Conservation (phyloP, 75 land plant genomes). For the Gnetum montanum region DNA sequence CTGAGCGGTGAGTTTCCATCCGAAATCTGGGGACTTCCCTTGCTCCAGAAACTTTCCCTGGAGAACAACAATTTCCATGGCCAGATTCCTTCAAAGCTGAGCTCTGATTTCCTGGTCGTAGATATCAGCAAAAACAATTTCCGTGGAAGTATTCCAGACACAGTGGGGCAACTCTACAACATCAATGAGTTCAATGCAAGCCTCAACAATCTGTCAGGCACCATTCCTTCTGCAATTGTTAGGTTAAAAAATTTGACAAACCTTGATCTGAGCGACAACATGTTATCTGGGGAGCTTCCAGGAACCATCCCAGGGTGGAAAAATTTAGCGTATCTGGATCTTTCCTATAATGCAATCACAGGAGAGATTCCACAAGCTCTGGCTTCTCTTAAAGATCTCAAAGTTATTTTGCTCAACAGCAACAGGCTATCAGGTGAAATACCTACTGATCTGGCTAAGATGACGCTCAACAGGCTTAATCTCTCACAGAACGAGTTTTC, state of each 20-base stretch:
- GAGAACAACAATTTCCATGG: slow-evolving; percentile 42
- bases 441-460: slow-evolving; percentile 37
- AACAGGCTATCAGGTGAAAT: slow-evolving; percentile 48
- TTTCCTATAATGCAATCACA: slow-evolving; percentile 24
- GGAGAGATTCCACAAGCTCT: slow-evolving; percentile 36
- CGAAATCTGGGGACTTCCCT: slow-evolving; percentile 53
- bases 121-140: slow-evolving; percentile 7
- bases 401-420: slow-evolving; percentile 45
- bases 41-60: slow-evolving; percentile 52
- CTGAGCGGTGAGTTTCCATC: slow-evolving; percentile 51
- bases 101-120: no score
- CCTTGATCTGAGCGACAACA: slow-evolving; percentile 34
- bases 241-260: slow-evolving; percentile 8
- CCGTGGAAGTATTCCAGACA: slow-evolving; percentile 12
- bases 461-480: slow-evolving; percentile 50
- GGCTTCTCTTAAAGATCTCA: slow-evolving; percentile 35
- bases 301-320: slow-evolving; percentile 17
- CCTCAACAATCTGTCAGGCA: slow-evolving; percentile 28
- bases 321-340: slow-evolving; percentile 45
- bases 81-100: slow-evolving; percentile 35
- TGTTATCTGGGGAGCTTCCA: slow-evolving; percentile 30
- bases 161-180: slow-evolving; percentile 30
- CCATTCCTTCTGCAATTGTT: slow-evolving; percentile 20
- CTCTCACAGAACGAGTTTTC: slow-evolving; percentile 56
- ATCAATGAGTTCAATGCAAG: slow-evolving; percentile 21